Evolutionary conservation across 2,329 filamentous ascomycete genomes (phyloP).

Genomic region (Penicillium occitanis): DNA sequence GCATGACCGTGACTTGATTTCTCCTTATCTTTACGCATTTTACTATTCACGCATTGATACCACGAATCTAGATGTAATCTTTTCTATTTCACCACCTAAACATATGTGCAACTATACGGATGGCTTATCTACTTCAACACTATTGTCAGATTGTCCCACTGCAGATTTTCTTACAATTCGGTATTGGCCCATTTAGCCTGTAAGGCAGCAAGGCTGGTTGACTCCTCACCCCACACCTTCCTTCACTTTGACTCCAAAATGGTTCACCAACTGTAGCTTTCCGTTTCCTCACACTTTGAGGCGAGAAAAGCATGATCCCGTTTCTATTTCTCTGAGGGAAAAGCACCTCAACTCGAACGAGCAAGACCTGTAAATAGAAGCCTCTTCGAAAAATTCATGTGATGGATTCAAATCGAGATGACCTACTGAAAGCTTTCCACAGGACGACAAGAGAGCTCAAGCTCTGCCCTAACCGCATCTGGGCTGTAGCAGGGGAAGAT

Average conservation of each 20-base stretch:
- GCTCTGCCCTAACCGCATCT: constrained; percentile 18
- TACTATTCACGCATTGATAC: background rate
- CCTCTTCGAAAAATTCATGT: background rate
- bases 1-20: background rate
- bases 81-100: background rate
- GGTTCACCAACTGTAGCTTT: too few species aligned
- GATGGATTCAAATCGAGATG: background rate
- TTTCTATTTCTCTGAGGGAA: too few species aligned
- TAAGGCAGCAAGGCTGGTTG: too few species aligned
- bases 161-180: too few species aligned
- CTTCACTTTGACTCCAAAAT: too few species aligned
- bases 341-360: too few species aligned
- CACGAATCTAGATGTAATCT: background rate
- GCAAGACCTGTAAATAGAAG: background rate
- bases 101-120: background rate
- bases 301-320: too few species aligned
- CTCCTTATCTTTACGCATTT: background rate
- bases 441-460: constrained; percentile 6
- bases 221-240: too few species aligned
- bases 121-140: background rate
- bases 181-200: too few species aligned
- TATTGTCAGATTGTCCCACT: background rate
- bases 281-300: too few species aligned
- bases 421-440: background rate
- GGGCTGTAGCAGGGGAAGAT: constrained; percentile 13